Conservation (phyloP, 345 rosid genomes). For the Aquilaria yunnanensis region DNA sequence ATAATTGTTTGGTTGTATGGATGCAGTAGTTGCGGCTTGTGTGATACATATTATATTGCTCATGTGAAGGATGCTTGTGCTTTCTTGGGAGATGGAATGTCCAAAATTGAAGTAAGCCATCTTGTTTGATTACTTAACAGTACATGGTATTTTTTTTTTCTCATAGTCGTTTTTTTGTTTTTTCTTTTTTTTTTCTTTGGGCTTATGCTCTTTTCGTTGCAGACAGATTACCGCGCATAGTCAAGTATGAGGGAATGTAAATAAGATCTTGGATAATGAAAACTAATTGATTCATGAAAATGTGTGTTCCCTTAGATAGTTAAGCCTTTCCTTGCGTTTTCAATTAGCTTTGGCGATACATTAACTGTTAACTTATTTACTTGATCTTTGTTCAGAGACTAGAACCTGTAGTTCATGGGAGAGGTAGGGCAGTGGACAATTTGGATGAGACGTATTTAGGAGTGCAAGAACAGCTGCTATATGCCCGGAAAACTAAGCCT, state of each 20-base stretch:
- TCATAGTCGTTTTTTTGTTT: not conserved
- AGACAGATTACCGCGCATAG: not conserved
- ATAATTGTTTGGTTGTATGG: not conserved
- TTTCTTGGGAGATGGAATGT: conserved; percentile 96
- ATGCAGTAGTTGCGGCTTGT: conserved; percentile 77
- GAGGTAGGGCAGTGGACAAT: conserved; percentile 71
- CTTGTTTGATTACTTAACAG: too few species aligned
- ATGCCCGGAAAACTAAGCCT: conserved; percentile 87
- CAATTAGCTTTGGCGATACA: not conserved
- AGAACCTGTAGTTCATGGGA: conserved; percentile 85
- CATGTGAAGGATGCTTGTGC: conserved; percentile 97
- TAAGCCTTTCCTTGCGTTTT: not conserved
- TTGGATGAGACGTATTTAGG: conserved; percentile 86
- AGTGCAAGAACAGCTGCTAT: conserved; percentile 63
- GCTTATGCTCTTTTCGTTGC: not conserved
- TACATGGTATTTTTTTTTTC: not conserved
- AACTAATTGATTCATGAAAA: too few species aligned
- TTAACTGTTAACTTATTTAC: conserved; percentile 4
- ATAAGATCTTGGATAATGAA: not conserved
- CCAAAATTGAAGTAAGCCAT: conserved; percentile 72
- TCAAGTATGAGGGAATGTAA: not conserved
- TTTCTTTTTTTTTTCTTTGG: not conserved
- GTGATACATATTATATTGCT: conserved; percentile 89
- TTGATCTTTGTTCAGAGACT: conserved; percentile 39
- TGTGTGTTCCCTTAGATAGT: too few species aligned